These are phyloP conservation scores for Telopea speciosissima DNA, from an alignment of 177 flowering plant species.

Conservation along the genomic window DNA sequence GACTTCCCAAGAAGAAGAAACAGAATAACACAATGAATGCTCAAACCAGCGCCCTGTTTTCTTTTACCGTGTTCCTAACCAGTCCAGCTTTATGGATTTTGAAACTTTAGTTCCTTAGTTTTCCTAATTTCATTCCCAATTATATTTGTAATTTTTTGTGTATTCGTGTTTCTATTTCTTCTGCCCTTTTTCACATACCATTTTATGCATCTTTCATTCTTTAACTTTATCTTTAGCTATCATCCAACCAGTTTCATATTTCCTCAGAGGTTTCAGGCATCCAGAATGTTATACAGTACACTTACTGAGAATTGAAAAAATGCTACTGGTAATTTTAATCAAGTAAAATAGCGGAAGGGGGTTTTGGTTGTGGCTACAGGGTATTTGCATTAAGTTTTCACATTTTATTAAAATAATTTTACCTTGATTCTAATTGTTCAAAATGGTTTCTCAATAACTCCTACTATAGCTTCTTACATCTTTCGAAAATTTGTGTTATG, in stretches of 20 bases:
- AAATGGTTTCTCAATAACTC: too few species aligned
- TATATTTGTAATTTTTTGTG: too few species aligned
- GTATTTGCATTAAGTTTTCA: conserved; percentile 21
- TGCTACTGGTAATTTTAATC: conserved; percentile 66
- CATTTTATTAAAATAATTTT: neutral
- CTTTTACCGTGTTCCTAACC: too few species aligned
- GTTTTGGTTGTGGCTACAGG: conserved; percentile 73
- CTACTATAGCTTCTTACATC: neutral
- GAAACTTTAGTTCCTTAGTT: too few species aligned
- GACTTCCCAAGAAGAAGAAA: too few species aligned
- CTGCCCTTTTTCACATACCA: too few species aligned
- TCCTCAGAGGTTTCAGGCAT: conserved; percentile 34
- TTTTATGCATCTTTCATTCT: neutral
- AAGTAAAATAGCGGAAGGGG: conserved; percentile 76
- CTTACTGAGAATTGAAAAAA: conserved; percentile 45
- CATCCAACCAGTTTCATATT: conserved; percentile 7
- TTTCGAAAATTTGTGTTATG: conserved; percentile 12
- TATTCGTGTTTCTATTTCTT: neutral
- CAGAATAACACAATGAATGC: too few species aligned
- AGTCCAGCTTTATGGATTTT: too few species aligned
- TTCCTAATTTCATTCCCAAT: too few species aligned
- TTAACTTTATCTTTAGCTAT: neutral
- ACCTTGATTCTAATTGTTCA: neutral
- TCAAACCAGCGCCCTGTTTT: too few species aligned
- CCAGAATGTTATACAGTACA: too few species aligned